Percentiles rank a stretch among this genome's conserved stretches.
These are phyloP conservation scores for Glycyrrhiza uralensis DNA, from an alignment of 306 rosid genomes.

Conservation along the genomic window DNA sequence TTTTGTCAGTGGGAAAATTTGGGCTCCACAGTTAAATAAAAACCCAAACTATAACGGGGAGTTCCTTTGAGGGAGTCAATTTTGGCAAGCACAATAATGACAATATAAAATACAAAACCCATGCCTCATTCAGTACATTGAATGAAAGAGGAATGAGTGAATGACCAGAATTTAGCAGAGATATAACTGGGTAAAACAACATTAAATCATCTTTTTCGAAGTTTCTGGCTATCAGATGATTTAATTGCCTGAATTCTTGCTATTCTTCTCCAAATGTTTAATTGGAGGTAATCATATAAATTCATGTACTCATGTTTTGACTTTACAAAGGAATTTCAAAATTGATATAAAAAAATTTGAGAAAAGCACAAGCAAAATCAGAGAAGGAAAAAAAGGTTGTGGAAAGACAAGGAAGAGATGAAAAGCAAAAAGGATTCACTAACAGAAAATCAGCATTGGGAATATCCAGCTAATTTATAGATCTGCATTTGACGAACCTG, in stretches of 20 bases:
- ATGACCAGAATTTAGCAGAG: neutral
- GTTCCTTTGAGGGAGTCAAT: neutral
- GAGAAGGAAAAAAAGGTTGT: neutral
- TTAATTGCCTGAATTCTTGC: neutral
- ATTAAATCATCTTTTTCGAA: neutral
- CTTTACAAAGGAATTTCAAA: neutral
- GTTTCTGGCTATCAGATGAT: neutral
- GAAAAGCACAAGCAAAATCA: neutral
- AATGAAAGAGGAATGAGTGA: neutral
- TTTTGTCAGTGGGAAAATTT: neutral
- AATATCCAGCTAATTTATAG: neutral
- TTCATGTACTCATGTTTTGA: neutral
- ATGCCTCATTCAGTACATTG: neutral
- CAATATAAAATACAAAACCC: neutral
- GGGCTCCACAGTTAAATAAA: neutral
- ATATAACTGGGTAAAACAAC: neutral
- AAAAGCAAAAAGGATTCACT: neutral
- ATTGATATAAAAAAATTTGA: neutral
- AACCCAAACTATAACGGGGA: neutral
- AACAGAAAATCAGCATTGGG: neutral
- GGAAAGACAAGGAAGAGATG: neutral
- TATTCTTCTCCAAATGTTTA: neutral
- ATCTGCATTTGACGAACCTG: slow-evolving; percentile 66
- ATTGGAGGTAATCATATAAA: neutral
- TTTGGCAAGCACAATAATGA: slow-evolving; percentile 7